Base-by-base conservation (phyloP, 176 grass and related monocot species). In the Aechmea fasciata region DNA sequence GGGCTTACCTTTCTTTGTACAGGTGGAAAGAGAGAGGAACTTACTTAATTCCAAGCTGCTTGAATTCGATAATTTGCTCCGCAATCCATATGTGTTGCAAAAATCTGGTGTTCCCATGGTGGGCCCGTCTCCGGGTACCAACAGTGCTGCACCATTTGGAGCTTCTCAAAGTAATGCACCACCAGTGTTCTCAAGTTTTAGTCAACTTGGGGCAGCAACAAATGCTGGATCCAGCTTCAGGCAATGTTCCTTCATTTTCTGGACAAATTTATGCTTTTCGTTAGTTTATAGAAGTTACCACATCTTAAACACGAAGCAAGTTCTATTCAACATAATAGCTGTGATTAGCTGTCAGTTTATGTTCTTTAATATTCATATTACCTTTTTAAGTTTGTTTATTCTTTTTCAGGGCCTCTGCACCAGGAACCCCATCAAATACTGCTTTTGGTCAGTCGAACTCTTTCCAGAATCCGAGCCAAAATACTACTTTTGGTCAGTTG, bases 11-110 rank as follows among this genome's bases (percentile, higher is more conserved):
- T 75, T 77, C 57, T 61, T 13, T 72, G 66, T 76, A 69, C 85
- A 96, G 92, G 76, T 91, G 13, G 89, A 92, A 74, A 79, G 83
- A 67, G 92, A 96, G 78, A 87, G 89, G 63, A 92, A 83, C 65
- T 22, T 92, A 29, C 82, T 87, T 13, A 85, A 92, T 77, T 81
- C 93, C 15, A 96, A 96, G 81, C 51, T 96, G 33, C 61, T 64
- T 22, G 93, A 96, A 57, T 96, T 96, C 69, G 87, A 83, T 77
- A 92, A 87, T 82, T 82, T 96, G 66, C 67, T 96, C 59, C 81
- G 71, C 70, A 96, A 48, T 57, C 68, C 86, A 26, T 66, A 48
- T 52, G 11, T 64, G 62, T 54, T 59, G 59, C 83, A 83, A 86
- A 75, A 70, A 55, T 50, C 74, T 62, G 85, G 20, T 55, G 77